A percentile compares a stretch with the other conserved stretches of the same genome.
Conservation (phyloP, 2,329 filamentous ascomycete species). For the Daldinia sp. region DNA sequence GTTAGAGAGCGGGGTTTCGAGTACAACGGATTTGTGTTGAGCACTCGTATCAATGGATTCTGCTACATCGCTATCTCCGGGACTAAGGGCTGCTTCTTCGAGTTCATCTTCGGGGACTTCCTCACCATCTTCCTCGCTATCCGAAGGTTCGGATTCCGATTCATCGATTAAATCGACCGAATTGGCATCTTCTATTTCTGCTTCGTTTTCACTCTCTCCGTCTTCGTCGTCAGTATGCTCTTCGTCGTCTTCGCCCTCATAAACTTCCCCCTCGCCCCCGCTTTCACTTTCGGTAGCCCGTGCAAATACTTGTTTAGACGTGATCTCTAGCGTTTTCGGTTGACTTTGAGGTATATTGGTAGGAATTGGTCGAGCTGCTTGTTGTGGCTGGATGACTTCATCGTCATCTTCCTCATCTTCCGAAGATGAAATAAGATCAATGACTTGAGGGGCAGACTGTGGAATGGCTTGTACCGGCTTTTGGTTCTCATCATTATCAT, state of each 20-base stretch:
- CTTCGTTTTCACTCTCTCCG: conserved; percentile 38
- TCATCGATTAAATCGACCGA: conserved; percentile 5
- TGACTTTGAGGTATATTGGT: background rate
- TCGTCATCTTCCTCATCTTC: conserved; percentile 40
- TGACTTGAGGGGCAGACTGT: conserved; percentile 36
- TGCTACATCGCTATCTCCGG: background rate
- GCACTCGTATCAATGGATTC: background rate
- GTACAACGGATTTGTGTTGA: background rate
- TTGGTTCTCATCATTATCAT: conserved; percentile 24
- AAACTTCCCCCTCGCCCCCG: conserved; percentile 22
- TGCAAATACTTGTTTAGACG: background rate
- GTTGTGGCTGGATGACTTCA: conserved; percentile 7
- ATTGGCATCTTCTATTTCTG: conserved; percentile 36
- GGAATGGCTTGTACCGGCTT: conserved; percentile 17
- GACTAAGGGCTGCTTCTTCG: background rate
- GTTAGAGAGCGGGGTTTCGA: background rate
- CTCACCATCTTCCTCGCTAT: conserved; percentile 2
- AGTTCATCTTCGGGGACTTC: background rate
- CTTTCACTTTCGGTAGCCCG: conserved; percentile 18
- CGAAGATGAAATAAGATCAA: conserved; percentile 41
- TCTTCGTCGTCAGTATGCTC: conserved; percentile 29
- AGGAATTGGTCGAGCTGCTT: background rate
- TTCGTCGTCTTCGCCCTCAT: conserved; percentile 19
- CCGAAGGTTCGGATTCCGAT: background rate
- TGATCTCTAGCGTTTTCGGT: background rate